Evolutionary conservation across 2,329 filamentous ascomycete genomes (phyloP).

Genomic region (Hypoxylon sp.): DNA sequence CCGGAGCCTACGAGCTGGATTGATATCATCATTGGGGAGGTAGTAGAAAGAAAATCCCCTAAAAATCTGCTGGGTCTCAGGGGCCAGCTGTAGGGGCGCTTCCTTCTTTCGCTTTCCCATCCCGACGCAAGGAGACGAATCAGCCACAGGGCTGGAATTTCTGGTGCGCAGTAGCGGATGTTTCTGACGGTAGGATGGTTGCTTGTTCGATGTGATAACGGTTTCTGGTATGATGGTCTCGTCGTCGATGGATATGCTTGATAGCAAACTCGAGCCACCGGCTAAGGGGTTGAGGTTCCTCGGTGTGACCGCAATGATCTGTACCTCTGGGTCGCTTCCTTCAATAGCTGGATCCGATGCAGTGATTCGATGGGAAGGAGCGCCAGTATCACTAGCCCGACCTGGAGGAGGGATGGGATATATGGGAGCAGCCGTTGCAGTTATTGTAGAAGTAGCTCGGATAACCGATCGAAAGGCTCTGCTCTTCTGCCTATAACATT

Average conservation of each 20-base stretch:
- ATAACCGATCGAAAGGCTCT: slow-evolving; percentile 39
- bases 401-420: slow-evolving; percentile 10
- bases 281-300: slow-evolving; percentile 11
- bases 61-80: slow-evolving; percentile 69
- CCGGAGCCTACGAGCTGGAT: slow-evolving; percentile 72
- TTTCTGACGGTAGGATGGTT: slow-evolving; percentile 17
- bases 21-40: slow-evolving; percentile 82
- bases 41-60: slow-evolving; percentile 76
- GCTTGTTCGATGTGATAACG: slow-evolving; percentile 21
- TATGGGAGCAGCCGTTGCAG: not conserved
- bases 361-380: slow-evolving; percentile 16
- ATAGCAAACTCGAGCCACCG: slow-evolving; percentile 4
- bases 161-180: slow-evolving; percentile 20
- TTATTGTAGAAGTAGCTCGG: slow-evolving; percentile 42
- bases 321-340: slow-evolving; percentile 31
- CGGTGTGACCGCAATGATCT: slow-evolving; percentile 44
- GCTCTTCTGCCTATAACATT: slow-evolving; percentile 50
- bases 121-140: slow-evolving; percentile 39
- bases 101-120: slow-evolving; percentile 62
- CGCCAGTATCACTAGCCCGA: not conserved
- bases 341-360: slow-evolving; percentile 33
- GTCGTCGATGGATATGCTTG: slow-evolving; percentile 1
- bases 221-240: slow-evolving; percentile 41
- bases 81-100: slow-evolving; percentile 57
- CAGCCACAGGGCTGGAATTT: slow-evolving; percentile 40